These are phyloP conservation scores for Neonothopanus nambi DNA, from an alignment of 1,284 basidiomycete genomes.

Conservation along the genomic window DNA sequence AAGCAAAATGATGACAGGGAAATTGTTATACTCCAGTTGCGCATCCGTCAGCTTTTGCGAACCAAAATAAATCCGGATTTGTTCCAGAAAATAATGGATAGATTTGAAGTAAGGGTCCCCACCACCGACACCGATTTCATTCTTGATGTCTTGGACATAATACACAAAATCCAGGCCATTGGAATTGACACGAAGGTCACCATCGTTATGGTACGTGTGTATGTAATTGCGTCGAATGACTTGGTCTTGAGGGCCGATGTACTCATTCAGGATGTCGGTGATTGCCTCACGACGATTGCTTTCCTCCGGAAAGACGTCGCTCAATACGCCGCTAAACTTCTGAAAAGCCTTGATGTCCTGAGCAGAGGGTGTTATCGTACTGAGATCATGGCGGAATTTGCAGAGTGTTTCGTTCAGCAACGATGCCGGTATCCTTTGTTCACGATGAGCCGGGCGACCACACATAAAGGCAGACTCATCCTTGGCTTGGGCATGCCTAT, in stretches of 20 bases:
- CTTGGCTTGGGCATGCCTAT: no score
- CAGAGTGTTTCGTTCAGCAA: not conserved
- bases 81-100: not conserved
- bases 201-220: no score
- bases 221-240: no score
- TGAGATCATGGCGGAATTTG: not conserved
- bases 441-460: not conserved
- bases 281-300: no score
- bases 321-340: no score
- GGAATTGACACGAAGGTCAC: no score
- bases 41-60: not conserved
- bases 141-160: not conserved
- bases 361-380: not conserved
- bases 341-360: no score
- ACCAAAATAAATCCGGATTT: not conserved
- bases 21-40: not conserved
- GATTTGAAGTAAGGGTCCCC: not conserved
- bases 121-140: not conserved
- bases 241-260: no score
- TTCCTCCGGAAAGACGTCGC: no score
- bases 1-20: not conserved
- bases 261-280: no score
- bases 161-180: no score
- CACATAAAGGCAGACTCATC: no score
- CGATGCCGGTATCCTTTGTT: not conserved